A percentile compares a stretch with the other conserved stretches of the same genome.
These are phyloP conservation scores for Trametes cingulata DNA, from an alignment of 768 basidiomycete species.

Conservation along the genomic window DNA sequence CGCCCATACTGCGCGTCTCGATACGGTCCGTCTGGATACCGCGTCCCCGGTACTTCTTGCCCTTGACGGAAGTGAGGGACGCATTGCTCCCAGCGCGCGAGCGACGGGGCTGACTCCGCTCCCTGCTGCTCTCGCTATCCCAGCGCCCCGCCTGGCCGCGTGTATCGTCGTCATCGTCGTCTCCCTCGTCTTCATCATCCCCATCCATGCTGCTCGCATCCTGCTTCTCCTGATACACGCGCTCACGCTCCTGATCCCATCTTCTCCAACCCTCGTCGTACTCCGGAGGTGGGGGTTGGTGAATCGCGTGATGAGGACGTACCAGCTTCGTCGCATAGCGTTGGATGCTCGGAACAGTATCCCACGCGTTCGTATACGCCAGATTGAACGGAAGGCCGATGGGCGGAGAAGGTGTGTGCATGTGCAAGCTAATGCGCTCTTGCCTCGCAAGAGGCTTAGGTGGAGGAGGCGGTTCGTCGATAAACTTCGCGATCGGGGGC, in stretches of 20 bases:
- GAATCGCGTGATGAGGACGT: slow-evolving; percentile 44
- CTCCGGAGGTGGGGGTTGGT: slow-evolving; percentile 53
- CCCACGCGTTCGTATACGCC: slow-evolving; percentile 83
- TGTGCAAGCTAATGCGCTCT: slow-evolving; percentile 1
- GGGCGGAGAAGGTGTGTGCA: slow-evolving; percentile 31
- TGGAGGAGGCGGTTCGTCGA: slow-evolving; percentile 24
- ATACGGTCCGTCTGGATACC: slow-evolving; percentile 70
- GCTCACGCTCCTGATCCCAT: slow-evolving; percentile 37
- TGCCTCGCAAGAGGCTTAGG: slow-evolving; percentile 29
- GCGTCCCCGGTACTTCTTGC: slow-evolving; percentile 59
- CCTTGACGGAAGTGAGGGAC: slow-evolving; percentile 39
- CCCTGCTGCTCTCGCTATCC: slow-evolving; percentile 24
- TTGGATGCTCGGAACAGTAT: slow-evolving; percentile 76
- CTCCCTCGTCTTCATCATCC: slow-evolving; percentile 76
- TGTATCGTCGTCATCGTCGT: slow-evolving; percentile 44
- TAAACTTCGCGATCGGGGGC: slow-evolving; percentile 37
- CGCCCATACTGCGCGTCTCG: slow-evolving; percentile 53
- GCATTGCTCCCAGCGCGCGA: slow-evolving; percentile 36
- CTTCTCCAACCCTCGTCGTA: slow-evolving; percentile 35
- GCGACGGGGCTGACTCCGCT: slow-evolving; percentile 22
- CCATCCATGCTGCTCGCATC: slow-evolving; percentile 80
- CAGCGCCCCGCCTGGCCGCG: slow-evolving; percentile 1
- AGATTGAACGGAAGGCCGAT: slow-evolving; percentile 57
- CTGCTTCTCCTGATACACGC: slow-evolving; percentile 53
- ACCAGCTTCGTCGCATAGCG: slow-evolving; percentile 66